These are phyloP conservation scores for Phlyctochytrium bullatum DNA, from an alignment of 192 early-diverging fungal species.

Conservation along the genomic window DNA sequence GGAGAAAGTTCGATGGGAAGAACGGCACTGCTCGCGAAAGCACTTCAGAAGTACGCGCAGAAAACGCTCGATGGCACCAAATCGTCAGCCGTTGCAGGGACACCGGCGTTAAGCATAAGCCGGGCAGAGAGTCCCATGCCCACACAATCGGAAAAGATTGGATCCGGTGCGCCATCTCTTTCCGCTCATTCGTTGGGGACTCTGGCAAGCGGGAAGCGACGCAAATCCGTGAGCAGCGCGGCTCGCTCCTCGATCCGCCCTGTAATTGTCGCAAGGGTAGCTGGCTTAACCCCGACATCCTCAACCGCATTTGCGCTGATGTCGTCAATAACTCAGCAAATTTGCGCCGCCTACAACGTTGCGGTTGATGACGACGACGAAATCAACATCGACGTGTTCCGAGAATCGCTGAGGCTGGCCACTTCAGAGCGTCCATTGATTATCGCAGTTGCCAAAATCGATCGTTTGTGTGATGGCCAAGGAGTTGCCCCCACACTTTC, in stretches of 20 bases:
- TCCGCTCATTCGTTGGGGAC: not conserved
- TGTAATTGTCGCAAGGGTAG: constrained; percentile 14
- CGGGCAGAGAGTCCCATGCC: not conserved
- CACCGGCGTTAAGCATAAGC: not conserved
- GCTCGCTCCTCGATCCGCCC: constrained; percentile 13
- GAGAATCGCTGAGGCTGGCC: constrained; percentile 11
- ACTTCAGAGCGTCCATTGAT: constrained; percentile 10
- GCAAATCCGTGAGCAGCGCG: not conserved
- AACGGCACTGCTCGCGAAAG: constrained; percentile 17
- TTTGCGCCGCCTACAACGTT: constrained; percentile 16
- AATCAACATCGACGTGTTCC: constrained; percentile 17
- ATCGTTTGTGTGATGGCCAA: not conserved
- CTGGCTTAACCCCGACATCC: constrained; percentile 15
- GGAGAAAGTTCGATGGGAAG: constrained; percentile 17
- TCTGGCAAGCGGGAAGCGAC: not conserved
- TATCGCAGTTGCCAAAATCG: constrained; percentile 16
- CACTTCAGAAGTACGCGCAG: constrained; percentile 9
- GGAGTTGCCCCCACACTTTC: not conserved
- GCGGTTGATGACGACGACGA: not conserved
- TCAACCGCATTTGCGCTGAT: not conserved
- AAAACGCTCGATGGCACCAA: not conserved
- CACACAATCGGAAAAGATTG: not conserved
- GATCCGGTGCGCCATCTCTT: not conserved
- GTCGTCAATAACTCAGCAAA: constrained; percentile 21
- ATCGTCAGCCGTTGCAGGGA: not conserved